phyloP scores from a whole-genome alignment of 225 moss, liverwort and hornwort genomes.

The Takakia lepidozioides region DNA sequence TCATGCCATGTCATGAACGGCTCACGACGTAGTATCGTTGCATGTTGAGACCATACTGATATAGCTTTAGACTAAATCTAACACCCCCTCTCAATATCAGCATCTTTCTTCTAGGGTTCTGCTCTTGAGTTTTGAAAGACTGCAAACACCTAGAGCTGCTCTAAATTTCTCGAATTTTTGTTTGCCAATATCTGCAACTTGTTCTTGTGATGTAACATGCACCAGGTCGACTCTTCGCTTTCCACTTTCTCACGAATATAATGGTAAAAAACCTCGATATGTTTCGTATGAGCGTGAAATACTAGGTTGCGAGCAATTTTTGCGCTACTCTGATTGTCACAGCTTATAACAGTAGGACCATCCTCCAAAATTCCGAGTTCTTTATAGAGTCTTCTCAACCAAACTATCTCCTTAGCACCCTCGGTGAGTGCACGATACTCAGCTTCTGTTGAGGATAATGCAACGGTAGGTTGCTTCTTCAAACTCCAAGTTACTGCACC shows the following conservation, averaged over 20 bases:
- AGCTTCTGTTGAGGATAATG: neutral
- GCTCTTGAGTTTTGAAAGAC: too few relatives aligned
- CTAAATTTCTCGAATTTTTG: too few relatives aligned
- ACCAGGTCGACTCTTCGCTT: neutral
- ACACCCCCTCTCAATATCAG: too few relatives aligned
- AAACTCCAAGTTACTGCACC: slow-evolving; percentile 3
- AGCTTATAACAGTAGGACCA: neutral
- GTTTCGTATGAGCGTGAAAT: slow-evolving; percentile 4
- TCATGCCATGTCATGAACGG: too few relatives aligned
- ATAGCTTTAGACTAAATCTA: too few relatives aligned
- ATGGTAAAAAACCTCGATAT: slow-evolving; percentile 6
- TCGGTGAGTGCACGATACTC: neutral
- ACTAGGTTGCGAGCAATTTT: slow-evolving; percentile 5
- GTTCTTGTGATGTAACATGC: neutral
- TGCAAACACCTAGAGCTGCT: too few relatives aligned
- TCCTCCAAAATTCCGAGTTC: neutral
- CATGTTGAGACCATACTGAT: too few relatives aligned
- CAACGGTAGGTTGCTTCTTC: neutral
- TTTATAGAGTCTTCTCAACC: neutral
- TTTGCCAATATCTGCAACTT: too few relatives aligned
- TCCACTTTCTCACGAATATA: slow-evolving; percentile 4
- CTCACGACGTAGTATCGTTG: too few relatives aligned
- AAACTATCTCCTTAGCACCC: neutral
- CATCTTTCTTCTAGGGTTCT: too few relatives aligned
- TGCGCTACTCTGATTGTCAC: slow-evolving; percentile 1